Evolutionary conservation across 1,139 yeast species (phyloP).

Genomic region (Hansenula lynferdii): DNA sequence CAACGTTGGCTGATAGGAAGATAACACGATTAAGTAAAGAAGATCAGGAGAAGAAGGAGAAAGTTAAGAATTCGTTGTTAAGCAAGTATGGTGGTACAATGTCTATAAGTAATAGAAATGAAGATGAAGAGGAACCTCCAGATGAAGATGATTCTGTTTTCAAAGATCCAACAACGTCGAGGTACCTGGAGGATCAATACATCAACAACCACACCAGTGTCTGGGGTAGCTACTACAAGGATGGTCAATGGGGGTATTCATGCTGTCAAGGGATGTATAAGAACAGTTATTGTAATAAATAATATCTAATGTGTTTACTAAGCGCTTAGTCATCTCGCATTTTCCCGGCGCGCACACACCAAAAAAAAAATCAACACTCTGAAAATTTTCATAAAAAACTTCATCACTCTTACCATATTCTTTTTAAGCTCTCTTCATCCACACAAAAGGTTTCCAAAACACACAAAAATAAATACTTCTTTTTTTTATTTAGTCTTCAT

Average conservation of each 20-base stretch:
- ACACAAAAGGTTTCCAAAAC: too few relatives aligned
- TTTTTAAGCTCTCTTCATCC: too few relatives aligned
- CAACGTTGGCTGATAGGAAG: constrained; percentile 19
- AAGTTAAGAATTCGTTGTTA: constrained; percentile 10
- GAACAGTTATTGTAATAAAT: constrained; percentile 11
- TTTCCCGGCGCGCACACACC: too few relatives aligned
- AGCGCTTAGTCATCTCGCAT: too few relatives aligned
- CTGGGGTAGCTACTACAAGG: constrained; percentile 45
- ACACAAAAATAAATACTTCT: too few relatives aligned
- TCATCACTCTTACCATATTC: too few relatives aligned
- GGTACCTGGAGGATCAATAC: constrained; percentile 34
- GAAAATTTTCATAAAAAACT: too few relatives aligned
- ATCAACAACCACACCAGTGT: constrained; percentile 37
- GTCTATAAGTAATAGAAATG: background rate
- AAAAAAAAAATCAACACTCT: too few relatives aligned
- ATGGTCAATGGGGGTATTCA: constrained; percentile 44
- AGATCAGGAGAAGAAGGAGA: constrained; percentile 8
- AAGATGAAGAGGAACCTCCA: constrained; percentile 3
- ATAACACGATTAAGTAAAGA: constrained; percentile 8
- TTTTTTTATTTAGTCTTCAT: too few relatives aligned
- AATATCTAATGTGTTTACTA: too few relatives aligned
- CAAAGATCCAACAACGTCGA: constrained; percentile 13
- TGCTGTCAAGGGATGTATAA: constrained; percentile 33
- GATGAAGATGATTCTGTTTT: constrained; percentile 4
- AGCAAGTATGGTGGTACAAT: constrained; percentile 5